These are phyloP conservation scores for Gynochthodes officinalis DNA, from an alignment of 257 asterid genomes.

Conservation along the genomic window DNA sequence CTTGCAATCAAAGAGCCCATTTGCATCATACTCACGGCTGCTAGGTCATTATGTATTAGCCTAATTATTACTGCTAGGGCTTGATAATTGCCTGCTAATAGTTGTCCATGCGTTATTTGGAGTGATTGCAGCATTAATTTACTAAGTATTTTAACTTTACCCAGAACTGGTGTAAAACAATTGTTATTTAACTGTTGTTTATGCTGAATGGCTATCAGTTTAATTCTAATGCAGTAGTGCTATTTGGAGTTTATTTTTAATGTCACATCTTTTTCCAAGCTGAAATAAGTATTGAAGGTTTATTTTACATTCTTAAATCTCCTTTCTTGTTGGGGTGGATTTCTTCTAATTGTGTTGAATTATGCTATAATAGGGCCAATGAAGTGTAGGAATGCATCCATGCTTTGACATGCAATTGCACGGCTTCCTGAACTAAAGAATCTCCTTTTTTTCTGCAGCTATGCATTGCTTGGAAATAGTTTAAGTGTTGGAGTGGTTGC, in stretches of 20 bases:
- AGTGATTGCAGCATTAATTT: background rate
- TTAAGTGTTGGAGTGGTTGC: slow-evolving; percentile 86
- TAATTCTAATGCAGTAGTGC: background rate
- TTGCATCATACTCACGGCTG: too few relatives aligned
- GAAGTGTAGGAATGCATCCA: background rate
- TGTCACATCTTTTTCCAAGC: background rate
- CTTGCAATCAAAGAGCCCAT: background rate
- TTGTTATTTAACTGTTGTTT: background rate
- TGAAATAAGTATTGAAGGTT: background rate
- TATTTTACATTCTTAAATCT: too few relatives aligned
- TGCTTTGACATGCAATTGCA: background rate
- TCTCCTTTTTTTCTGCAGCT: slow-evolving; percentile 47
- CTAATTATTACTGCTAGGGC: too few relatives aligned
- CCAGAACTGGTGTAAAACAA: too few relatives aligned
- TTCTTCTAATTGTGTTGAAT: background rate
- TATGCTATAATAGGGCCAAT: background rate
- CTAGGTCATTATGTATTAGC: too few relatives aligned
- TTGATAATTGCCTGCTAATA: too few relatives aligned
- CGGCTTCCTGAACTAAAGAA: background rate
- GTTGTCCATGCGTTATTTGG: too few relatives aligned
- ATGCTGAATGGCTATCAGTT: background rate
- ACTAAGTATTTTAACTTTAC: too few relatives aligned
- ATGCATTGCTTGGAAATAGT: slow-evolving; percentile 87
- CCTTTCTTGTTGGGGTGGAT: background rate
- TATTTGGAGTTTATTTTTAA: background rate